phyloP scores from a whole-genome alignment of 495 filamentous ascomycete genomes.

The Penicillium soppii region DNA sequence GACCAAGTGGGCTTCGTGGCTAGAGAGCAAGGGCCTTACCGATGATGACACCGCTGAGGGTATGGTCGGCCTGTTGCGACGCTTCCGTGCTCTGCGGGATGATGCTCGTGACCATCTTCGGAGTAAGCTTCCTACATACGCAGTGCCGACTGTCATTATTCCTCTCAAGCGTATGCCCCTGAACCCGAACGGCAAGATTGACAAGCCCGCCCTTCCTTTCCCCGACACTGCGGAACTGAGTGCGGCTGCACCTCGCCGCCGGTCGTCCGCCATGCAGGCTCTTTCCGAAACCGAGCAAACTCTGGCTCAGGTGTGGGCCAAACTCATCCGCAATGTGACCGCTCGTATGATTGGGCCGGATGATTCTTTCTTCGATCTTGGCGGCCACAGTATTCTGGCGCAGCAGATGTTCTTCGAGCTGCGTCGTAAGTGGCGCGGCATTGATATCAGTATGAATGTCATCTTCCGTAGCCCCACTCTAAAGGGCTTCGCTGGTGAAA shows the following conservation, averaged over 20 bases:
- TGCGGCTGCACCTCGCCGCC: slow-evolving; percentile 36
- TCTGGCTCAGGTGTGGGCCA: slow-evolving; percentile 67
- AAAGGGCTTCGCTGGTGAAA: slow-evolving; percentile 66
- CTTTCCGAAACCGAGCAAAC: slow-evolving; percentile 66
- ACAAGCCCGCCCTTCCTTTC: slow-evolving; percentile 88
- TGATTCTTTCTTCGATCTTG: slow-evolving; percentile 81
- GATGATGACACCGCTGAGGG: slow-evolving; percentile 48
- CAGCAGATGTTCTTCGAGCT: slow-evolving; percentile 80
- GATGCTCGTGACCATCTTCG: slow-evolving; percentile 75
- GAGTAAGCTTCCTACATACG: slow-evolving; percentile 73
- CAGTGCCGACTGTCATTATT: slow-evolving; percentile 79
- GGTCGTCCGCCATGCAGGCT: slow-evolving; percentile 35
- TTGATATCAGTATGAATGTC: slow-evolving; percentile 70
- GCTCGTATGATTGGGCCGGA: slow-evolving; percentile 60
- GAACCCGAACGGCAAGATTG: slow-evolving; percentile 94
- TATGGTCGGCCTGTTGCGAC: slow-evolving; percentile 61
- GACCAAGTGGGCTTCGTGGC: slow-evolving; percentile 67
- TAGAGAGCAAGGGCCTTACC: slow-evolving; percentile 52
- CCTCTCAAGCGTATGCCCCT: slow-evolving; percentile 78
- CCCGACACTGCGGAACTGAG: slow-evolving; percentile 68
- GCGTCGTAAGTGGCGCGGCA: slow-evolving; percentile 58
- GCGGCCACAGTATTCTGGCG: slow-evolving; percentile 83
- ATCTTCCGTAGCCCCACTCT: slow-evolving; percentile 79
- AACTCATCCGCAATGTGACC: slow-evolving; percentile 51
- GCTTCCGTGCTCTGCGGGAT: slow-evolving; percentile 65